Evolutionary conservation across 83 land plant genomes (phyloP), one percentile per base, ranked within the genome.

Genomic region (Diphasiastrum complanatum): DNA sequence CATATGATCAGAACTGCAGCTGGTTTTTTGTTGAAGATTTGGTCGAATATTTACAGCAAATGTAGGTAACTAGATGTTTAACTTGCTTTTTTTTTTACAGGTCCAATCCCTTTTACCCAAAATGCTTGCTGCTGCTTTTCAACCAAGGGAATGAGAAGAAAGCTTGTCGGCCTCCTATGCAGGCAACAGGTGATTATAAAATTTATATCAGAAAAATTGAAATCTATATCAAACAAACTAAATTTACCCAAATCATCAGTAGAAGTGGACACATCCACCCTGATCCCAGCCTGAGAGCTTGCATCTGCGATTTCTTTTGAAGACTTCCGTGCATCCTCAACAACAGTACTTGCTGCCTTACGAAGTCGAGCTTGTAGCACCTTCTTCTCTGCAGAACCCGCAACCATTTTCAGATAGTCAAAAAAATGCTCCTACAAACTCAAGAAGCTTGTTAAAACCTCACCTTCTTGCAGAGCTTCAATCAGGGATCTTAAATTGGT

Each of bases 381-480:
- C 76, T 83, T 93, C 70, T 88, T 87, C 73, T 93, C 98, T 87
- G 70, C 31, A 51, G 45, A 33, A 35, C 10, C 19, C 32, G 12
- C 0, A 6, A 41, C 1, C 56, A 28, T 18, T 33, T 46, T 33
- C 32, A 52, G n/a, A 52, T 28, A 33, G 47, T 24, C 56, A 38
- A 22, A 64, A 53, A 1, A 5, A 23, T 5, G 57, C 36, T n/a
- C 11, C 32, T 29, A 25, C 45, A 29, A 34, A 10, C 23, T 24
- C 18, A 10, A 47, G 69, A 25, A 19, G 34, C 36, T 2, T 28
- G 12, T 6, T 25, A 50, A 65, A 14, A 11, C 3, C 31, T 22
- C 49, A 83, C 96, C 91, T 82, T 95, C 99, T 66, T 86, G 84
- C 47, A 95, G 55, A 24, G 89, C 96, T 61, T 89, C 82, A 61